A percentile compares a stretch with the other conserved stretches of the same genome.
Evolutionary conservation across 2,329 filamentous ascomycete species (phyloP).

Genomic region (Xylogone sp.): DNA sequence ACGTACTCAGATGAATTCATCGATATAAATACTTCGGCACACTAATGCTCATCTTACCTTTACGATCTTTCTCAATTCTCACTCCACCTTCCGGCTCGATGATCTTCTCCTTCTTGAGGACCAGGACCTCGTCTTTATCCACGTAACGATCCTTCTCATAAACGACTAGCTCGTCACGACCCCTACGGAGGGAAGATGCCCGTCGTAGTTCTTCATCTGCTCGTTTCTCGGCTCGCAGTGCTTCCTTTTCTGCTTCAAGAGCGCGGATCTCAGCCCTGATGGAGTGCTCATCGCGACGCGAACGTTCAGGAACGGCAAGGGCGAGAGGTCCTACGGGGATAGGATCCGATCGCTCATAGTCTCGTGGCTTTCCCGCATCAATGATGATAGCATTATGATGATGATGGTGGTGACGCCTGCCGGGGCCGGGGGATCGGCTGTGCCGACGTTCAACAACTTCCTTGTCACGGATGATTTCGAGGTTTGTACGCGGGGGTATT

Average conservation of each 20-base stretch:
- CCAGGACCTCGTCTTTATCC: slow-evolving; percentile 45
- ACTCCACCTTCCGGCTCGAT: slow-evolving; percentile 57
- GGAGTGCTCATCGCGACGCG: slow-evolving; percentile 42
- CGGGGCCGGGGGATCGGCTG: slow-evolving; percentile 37
- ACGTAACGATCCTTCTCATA: slow-evolving; percentile 46
- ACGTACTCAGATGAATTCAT: slow-evolving; percentile 35
- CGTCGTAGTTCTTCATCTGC: slow-evolving; percentile 38
- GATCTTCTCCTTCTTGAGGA: slow-evolving; percentile 47
- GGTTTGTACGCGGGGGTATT: slow-evolving; percentile 24
- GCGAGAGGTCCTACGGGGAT: slow-evolving; percentile 37
- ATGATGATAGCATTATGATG: slow-evolving; percentile 35
- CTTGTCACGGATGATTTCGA: slow-evolving; percentile 42
- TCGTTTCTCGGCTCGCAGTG: slow-evolving; percentile 53
- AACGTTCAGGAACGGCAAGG: slow-evolving; percentile 34
- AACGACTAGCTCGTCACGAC: slow-evolving; percentile 59
- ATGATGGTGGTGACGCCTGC: slow-evolving; percentile 27
- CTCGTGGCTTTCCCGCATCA: slow-evolving; percentile 28
- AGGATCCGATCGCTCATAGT: slow-evolving; percentile 22
- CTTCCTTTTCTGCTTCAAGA: slow-evolving; percentile 62
- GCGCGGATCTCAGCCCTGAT: slow-evolving; percentile 69
- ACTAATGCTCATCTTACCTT: slow-evolving; percentile 92
- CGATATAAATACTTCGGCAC: slow-evolving; percentile 60
- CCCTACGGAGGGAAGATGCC: slow-evolving; percentile 50
- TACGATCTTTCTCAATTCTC: slow-evolving; percentile 82
- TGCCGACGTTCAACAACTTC: slow-evolving; percentile 35